Conservation (phyloP, 495 filamentous ascomycete genomes). For the Lindgomyces ingoldianus region DNA sequence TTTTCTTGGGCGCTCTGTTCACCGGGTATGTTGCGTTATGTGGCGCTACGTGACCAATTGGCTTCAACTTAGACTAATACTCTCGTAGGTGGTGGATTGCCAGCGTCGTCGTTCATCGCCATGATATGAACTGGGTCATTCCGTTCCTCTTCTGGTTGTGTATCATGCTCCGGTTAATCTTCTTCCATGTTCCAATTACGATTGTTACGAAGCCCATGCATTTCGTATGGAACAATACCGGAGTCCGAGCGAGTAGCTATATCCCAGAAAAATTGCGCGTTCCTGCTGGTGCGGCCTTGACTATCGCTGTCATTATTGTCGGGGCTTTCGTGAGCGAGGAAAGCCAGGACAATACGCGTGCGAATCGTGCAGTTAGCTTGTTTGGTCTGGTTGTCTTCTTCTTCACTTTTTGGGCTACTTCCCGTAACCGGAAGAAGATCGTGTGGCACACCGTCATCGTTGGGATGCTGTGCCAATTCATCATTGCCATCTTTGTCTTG, state of each 20-base stretch:
- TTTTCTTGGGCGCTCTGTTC: slow-evolving; percentile 58
- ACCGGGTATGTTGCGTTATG: slow-evolving; percentile 56
- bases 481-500: slow-evolving; percentile 84
- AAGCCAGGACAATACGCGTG: slow-evolving; percentile 71
- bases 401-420: slow-evolving; percentile 64
- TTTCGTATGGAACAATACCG: slow-evolving; percentile 66
- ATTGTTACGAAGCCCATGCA: slow-evolving; percentile 65
- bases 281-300: slow-evolving; percentile 59
- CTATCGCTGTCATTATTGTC: slow-evolving; percentile 69
- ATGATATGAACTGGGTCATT: slow-evolving; percentile 78
- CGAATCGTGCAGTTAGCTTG: slow-evolving; percentile 74
- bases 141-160: slow-evolving; percentile 80
- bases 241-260: slow-evolving; percentile 50
- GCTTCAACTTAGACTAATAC: not conserved
- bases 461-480: slow-evolving; percentile 84
- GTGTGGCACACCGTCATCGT: slow-evolving; percentile 87
- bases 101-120: slow-evolving; percentile 68
- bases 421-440: slow-evolving; percentile 67
- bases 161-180: slow-evolving; percentile 71
- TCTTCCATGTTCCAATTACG: slow-evolving; percentile 68
- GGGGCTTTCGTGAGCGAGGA: slow-evolving; percentile 73
- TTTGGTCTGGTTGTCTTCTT: slow-evolving; percentile 80
- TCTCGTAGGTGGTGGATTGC: slow-evolving; percentile 81
- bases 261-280: slow-evolving; percentile 66
- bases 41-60: not conserved